Evolutionary conservation across 768 basidiomycete genomes (phyloP).

Genomic region (Collybia nuda): DNA sequence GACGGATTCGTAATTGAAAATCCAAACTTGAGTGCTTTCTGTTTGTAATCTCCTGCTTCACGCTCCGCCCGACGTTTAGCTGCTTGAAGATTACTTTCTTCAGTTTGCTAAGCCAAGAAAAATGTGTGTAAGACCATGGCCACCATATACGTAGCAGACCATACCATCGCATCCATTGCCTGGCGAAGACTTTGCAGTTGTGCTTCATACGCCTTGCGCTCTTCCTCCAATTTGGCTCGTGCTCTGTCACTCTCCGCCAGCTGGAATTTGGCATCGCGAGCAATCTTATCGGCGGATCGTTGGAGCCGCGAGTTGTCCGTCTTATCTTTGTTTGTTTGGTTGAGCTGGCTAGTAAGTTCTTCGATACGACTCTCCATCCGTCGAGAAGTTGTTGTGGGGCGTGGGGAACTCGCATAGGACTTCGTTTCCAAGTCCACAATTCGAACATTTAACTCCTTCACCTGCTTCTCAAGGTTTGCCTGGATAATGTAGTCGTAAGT

Average conservation of each 20-base stretch:
- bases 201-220: slow-evolving; percentile 55
- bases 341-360: slow-evolving; percentile 64
- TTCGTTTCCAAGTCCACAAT: slow-evolving; percentile 83
- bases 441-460: slow-evolving; percentile 81
- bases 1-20: background rate
- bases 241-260: slow-evolving; percentile 63
- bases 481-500: slow-evolving; percentile 22
- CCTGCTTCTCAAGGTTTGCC: slow-evolving; percentile 83
- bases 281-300: slow-evolving; percentile 30
- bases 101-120: slow-evolving; percentile 54
- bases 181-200: slow-evolving; percentile 59
- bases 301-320: slow-evolving; percentile 42
- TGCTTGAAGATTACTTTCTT: slow-evolving; percentile 64
- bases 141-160: slow-evolving; percentile 17
- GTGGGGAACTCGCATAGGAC: slow-evolving; percentile 65
- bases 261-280: slow-evolving; percentile 54
- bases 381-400: slow-evolving; percentile 52
- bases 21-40: slow-evolving; percentile 64
- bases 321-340: slow-evolving; percentile 50
- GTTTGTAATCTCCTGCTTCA: slow-evolving; percentile 73
- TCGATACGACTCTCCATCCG: slow-evolving; percentile 72
- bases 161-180: slow-evolving; percentile 61
- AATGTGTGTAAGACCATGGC: background rate
- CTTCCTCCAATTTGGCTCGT: slow-evolving; percentile 62
- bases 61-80: slow-evolving; percentile 76